Evolutionary conservation across 768 basidiomycete genomes (phyloP).

Genomic region (Pulveroboletus sp.): DNA sequence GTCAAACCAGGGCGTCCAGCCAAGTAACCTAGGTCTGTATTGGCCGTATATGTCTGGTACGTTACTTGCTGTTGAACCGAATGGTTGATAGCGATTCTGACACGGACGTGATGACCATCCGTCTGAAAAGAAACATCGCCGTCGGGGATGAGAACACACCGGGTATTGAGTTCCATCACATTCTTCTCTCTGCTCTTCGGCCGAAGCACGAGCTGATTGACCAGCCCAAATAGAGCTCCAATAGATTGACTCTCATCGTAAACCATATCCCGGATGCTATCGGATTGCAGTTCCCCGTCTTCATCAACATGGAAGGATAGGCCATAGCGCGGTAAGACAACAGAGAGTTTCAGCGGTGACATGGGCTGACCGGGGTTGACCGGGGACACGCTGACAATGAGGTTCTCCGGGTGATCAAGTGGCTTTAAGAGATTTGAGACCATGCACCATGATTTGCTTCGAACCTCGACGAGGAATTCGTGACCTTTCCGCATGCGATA

Average conservation of each 20-base stretch:
- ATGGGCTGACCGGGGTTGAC: neutral
- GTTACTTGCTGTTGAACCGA: neutral
- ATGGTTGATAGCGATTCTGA: constrained; percentile 3
- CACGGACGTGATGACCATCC: constrained; percentile 10
- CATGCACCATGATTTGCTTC: constrained; percentile 27
- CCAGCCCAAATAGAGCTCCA: constrained; percentile 44
- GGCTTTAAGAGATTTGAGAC: constrained; percentile 19
- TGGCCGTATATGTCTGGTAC: constrained; percentile 28
- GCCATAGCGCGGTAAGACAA: constrained; percentile 38
- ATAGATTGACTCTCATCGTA: constrained; percentile 39
- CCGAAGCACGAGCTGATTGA: constrained; percentile 40
- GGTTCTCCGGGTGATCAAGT: constrained; percentile 18
- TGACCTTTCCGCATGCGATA: constrained; percentile 7
- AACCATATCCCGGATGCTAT: constrained; percentile 39
- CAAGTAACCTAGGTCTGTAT: constrained; percentile 29
- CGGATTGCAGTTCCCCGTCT: constrained; percentile 35
- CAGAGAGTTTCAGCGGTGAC: constrained; percentile 15
- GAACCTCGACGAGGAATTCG: constrained; percentile 24
- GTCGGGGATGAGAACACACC: constrained; percentile 37
- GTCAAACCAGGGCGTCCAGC: constrained; percentile 7
- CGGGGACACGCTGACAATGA: constrained; percentile 16
- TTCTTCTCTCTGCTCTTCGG: constrained; percentile 8
- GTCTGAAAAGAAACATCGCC: constrained; percentile 33
- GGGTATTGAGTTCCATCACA: neutral
- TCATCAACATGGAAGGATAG: constrained; percentile 39